Evolutionary conservation across 805 yeast species (phyloP).

Genomic region (Kazachstania martiniae): DNA sequence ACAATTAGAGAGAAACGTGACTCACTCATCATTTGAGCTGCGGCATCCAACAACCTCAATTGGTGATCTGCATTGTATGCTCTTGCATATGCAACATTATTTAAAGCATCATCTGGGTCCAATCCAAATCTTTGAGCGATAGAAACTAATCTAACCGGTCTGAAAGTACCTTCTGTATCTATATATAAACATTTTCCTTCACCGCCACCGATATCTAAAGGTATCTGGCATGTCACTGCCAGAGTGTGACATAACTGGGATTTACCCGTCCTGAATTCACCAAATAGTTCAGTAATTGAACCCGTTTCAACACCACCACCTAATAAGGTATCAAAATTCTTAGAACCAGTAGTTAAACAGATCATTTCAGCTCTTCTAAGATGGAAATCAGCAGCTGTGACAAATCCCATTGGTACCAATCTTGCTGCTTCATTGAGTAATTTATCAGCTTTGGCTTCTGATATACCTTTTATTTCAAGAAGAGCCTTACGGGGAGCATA

Average conservation of each 20-base stretch:
- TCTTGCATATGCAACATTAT: constrained; percentile 94
- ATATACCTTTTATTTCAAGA: constrained; percentile 75
- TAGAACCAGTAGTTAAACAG: constrained; percentile 91
- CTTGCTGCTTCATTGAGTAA: constrained; percentile 74
- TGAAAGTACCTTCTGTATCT: constrained; percentile 94
- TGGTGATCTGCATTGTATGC: constrained; percentile 98
- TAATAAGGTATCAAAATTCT: constrained; percentile 79
- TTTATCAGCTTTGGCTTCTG: constrained; percentile 90
- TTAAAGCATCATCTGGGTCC: constrained; percentile 87
- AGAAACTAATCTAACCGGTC: constrained; percentile 82
- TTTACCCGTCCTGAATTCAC: constrained; percentile 96
- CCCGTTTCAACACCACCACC: constrained; percentile 99
- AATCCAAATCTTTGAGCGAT: constrained; percentile 88
- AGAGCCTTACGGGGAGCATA: constrained; percentile 80
- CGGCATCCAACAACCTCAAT: constrained; percentile 70
- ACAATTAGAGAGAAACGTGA: constrained; percentile 80
- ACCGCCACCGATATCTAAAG: constrained; percentile 95
- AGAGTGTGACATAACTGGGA: constrained; percentile 94
- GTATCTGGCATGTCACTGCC: constrained; percentile 93
- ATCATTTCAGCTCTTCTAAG: constrained; percentile 82
- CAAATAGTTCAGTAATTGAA: constrained; percentile 89
- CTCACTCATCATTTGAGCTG: constrained; percentile 94
- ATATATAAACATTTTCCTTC: constrained; percentile 95
- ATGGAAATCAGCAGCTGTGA: constrained; percentile 92
- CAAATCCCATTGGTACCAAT: constrained; percentile 90